These are phyloP conservation scores for Starmerella davenportii DNA, from an alignment of 805 yeast species.

Conservation along the genomic window DNA sequence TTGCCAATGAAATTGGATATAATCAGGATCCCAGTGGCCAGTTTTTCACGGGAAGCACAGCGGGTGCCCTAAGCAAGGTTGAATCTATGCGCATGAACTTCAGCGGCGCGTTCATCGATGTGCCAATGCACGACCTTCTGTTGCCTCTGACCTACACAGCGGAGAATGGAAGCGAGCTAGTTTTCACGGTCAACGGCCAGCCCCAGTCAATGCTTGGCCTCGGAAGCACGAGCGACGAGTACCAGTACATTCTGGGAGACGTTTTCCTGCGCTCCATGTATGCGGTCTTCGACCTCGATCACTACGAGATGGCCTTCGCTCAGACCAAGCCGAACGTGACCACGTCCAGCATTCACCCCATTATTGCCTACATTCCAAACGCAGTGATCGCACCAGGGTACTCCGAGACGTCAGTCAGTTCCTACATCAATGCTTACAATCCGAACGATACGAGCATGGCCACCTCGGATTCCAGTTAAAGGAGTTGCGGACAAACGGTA, in stretches of 20 bases:
- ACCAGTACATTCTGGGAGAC: slow-evolving; percentile 40
- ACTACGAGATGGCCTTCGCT: slow-evolving; percentile 39
- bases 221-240: slow-evolving; percentile 19
- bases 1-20: slow-evolving; percentile 25
- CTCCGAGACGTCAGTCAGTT: slow-evolving; percentile 2
- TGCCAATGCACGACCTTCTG: slow-evolving; percentile 14
- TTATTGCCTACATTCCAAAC: slow-evolving; percentile 11
- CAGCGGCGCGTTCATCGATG: slow-evolving; percentile 15
- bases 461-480: too few relatives aligned
- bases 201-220: slow-evolving; percentile 14
- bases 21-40: slow-evolving; percentile 26
- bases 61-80: slow-evolving; percentile 13
- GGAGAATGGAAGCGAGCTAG: slow-evolving; percentile 6
- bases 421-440: not conserved
- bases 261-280: slow-evolving; percentile 49
- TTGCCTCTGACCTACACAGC: slow-evolving; percentile 7
- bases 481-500: too few relatives aligned
- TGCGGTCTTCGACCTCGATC: slow-evolving; percentile 51
- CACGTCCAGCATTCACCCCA: slow-evolving; percentile 6
- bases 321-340: slow-evolving; percentile 25
- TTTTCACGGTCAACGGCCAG: slow-evolving; percentile 24
- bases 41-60: slow-evolving; percentile 19
- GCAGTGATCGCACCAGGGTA: slow-evolving; percentile 11
- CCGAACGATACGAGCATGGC: too few relatives aligned
- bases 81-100: slow-evolving; percentile 24